Evolutionary conservation across 1,284 basidiomycete genomes (phyloP), one percentile per base, ranked within the genome.

Genomic region (Garcileccinum viscosum): DNA sequence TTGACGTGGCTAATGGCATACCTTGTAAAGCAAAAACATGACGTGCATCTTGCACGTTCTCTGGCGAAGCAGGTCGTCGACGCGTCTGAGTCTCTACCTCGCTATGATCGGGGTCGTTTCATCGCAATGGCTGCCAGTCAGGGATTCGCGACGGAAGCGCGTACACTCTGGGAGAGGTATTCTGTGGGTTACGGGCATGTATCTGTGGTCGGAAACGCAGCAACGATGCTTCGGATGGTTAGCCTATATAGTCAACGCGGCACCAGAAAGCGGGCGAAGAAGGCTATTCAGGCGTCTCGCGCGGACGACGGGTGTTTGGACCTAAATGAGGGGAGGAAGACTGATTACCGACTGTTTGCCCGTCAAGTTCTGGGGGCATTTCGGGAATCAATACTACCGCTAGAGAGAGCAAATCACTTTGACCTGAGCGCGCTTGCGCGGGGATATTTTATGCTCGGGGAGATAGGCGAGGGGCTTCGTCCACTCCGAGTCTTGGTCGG

Each of bases 391-490:
- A 84, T 88, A 74, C 74, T 80, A 42, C 87, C 90, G 5, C 74
- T 92, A 59, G 70, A 78, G 24, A 64, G 78, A n/a, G 87, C 88
- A 3, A 72, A 79, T 56, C 90, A 90, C 77, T 79, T 77, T 67
- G 80, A 83, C 66, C 75, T 93, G 67, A 92, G 87, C 66, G 86
- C 90, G 15, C 81, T 90, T 50, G 89, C 90, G 4, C 85, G 90
- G 69, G 89, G 86, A 27, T 85, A 86, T 75, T 88, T 91, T 72
- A 83, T 91, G 69, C 77, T 89, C 32, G 89, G 87, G n/a, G 76
- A 84, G 63, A 77, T 85, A 71, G 63, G 74, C 50, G 81, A 84
- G 53, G 89, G 88, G 3, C 83, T 90, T 68, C 71, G 77, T 17
- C 77, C 83, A n/a, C 82, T 93, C 73, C 80, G 81, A 67, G 70